Evolutionary conservation across 495 filamentous ascomycete species (phyloP), one percentile per base, ranked within the genome.

Genomic region (Thozetella sp.): DNA sequence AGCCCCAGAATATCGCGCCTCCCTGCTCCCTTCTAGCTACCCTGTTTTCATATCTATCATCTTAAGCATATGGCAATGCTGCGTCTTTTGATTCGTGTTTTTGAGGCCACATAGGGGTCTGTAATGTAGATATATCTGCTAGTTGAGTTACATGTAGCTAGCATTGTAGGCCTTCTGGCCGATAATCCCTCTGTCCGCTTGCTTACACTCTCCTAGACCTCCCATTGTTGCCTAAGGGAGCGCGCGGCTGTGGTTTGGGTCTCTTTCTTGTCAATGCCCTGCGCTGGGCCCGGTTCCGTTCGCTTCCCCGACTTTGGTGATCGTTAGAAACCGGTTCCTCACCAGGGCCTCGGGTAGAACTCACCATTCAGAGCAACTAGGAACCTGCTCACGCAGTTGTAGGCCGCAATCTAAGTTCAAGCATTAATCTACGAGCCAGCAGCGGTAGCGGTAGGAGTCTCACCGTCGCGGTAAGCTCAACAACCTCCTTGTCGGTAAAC

Each of bases 361-460:
- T 75, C 63, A 77, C 93, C 90, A 75, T 94, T 88, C 62, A 97
- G 68, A 20, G 91, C 91, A 26, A 96, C 91, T 62, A 96, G 72
- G 65, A 96, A 94, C 51, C 92, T 80, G 63, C 88, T 91, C 12
- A 97, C 92, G 72, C 90, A 93, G 69, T 96, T 96, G 69, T 97
- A 96, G 25, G 85, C 86, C n/a, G 88, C 90, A 58, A 83, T 67
- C 75, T 80, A 56, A 17, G 1, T 52, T 40, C 2, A 17, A n/a
- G 27, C 25, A 25, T 55, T 55, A 23, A 64, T 60, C n/a, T n/a
- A n/a, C n/a, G n/a, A n/a, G n/a, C n/a, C n/a, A n/a, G n/a, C n/a
- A n/a, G n/a, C n/a, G 43, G 22, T 43, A 52, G 23, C 55, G 11
- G 3, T 15, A 54, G 2, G 30, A 51, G 34, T 6, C 75, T 58